phyloP scores from a whole-genome alignment of 345 rosid genomes.

The Salix purpurea region DNA sequence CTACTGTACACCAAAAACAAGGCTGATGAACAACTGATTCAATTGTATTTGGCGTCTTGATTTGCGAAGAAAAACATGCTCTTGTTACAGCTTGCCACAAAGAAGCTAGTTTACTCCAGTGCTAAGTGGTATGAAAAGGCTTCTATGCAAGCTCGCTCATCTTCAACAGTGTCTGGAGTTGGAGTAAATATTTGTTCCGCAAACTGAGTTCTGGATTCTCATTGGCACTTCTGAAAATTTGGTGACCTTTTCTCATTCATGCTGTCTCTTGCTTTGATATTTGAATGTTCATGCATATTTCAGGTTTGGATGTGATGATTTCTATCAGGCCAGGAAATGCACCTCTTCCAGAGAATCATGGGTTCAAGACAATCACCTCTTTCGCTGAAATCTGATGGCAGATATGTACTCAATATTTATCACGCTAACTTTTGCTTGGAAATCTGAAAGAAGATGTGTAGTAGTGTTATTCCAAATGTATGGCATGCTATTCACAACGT shows the following conservation, averaged over 20 bases:
- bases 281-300: background rate
- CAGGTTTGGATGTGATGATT: conserved; percentile 24
- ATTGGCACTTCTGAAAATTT: background rate
- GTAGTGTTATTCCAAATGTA: background rate
- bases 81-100: background rate
- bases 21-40: background rate
- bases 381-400: conserved; percentile 21
- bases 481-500: background rate
- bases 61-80: background rate
- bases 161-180: background rate
- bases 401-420: background rate
- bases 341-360: conserved; percentile 27
- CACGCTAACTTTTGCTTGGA: conserved; percentile 26
- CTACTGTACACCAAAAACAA: background rate
- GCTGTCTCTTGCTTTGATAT: background rate
- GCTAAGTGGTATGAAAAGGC: background rate
- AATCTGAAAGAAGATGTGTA: conserved; percentile 32
- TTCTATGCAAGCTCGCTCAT: background rate
- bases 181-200: background rate
- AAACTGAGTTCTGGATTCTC: background rate
- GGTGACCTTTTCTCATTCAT: background rate
- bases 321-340: conserved; percentile 25
- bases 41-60: background rate
- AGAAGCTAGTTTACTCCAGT: background rate
- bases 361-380: conserved; percentile 23